phyloP scores from a whole-genome alignment of 495 filamentous ascomycete species.

The Eremomyces bilateralis region DNA sequence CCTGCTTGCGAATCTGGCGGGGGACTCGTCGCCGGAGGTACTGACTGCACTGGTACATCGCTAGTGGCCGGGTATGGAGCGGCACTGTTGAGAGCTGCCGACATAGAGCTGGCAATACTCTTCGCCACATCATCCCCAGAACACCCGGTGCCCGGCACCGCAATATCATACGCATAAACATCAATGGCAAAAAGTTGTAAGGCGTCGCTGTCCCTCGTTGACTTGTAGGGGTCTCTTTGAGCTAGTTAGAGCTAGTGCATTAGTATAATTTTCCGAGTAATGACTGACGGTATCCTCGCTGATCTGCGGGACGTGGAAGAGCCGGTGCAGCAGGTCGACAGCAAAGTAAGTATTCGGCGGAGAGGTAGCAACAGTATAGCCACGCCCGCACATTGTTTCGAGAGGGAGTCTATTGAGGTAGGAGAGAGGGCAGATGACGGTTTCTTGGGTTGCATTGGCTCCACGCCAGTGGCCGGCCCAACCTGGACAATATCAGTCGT shows the following conservation, averaged over 20 bases:
- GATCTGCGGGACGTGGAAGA: slow-evolving; percentile 31
- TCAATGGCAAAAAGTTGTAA: slow-evolving; percentile 38
- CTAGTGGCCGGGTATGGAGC: too few species aligned
- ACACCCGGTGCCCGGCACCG: slow-evolving; percentile 30
- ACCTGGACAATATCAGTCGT: too few species aligned
- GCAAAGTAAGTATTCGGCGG: slow-evolving; percentile 33
- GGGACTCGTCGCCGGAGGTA: too few species aligned
- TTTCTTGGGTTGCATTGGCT: slow-evolving; percentile 31
- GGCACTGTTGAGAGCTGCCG: too few species aligned
- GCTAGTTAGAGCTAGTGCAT: slow-evolving; percentile 24
- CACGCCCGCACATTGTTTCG: slow-evolving; percentile 28
- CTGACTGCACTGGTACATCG: too few species aligned
- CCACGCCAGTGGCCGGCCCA: slow-evolving; percentile 40
- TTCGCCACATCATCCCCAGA: slow-evolving; percentile 12
- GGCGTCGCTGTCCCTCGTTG: slow-evolving; percentile 29
- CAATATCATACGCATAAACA: slow-evolving; percentile 31
- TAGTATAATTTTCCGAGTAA: slow-evolving; percentile 30
- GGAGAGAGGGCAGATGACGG: slow-evolving; percentile 37
- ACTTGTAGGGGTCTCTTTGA: slow-evolving; percentile 15
- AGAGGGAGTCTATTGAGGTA: slow-evolving; percentile 27
- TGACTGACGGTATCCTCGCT: slow-evolving; percentile 33
- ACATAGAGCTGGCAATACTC: too few species aligned
- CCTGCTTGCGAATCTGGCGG: too few species aligned
- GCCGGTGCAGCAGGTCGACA: slow-evolving; percentile 32
- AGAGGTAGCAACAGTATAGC: slow-evolving; percentile 27